A percentile compares a stretch with the other conserved stretches of the same genome.
Conservation (phyloP, 2,329 filamentous ascomycete species). For the Penicillium italicum region DNA sequence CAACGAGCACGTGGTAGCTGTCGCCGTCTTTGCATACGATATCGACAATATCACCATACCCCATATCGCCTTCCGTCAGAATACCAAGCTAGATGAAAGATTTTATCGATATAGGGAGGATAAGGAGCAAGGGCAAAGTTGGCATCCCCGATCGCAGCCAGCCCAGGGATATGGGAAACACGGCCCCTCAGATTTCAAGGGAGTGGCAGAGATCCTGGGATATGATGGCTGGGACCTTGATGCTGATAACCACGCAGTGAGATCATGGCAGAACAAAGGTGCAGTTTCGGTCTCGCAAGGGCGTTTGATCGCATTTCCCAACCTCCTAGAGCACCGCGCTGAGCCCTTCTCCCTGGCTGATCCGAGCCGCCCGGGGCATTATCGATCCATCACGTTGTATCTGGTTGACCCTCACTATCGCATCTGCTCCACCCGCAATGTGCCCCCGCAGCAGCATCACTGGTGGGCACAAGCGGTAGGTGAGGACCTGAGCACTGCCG, state of each 20-base stretch:
- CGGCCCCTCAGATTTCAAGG: neutral
- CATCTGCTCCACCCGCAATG: constrained; percentile 1
- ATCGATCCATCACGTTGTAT: neutral
- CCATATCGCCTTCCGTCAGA: neutral
- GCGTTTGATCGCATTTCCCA: neutral
- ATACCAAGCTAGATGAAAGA: too few species aligned
- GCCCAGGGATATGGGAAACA: too few species aligned
- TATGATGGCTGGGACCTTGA: neutral
- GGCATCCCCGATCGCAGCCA: too few species aligned
- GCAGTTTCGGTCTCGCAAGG: neutral
- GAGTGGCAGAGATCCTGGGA: neutral
- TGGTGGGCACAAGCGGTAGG: neutral
- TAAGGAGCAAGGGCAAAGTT: too few species aligned
- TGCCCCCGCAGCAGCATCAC: constrained; percentile 1
- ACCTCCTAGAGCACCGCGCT: neutral
- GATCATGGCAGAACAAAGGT: neutral
- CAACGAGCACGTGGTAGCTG: neutral
- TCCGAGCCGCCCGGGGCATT: neutral
- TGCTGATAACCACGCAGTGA: neutral
- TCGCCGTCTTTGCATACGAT: neutral
- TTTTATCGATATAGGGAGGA: neutral
- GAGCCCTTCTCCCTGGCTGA: neutral
- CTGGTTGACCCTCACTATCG: constrained; percentile 3
- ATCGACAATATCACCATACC: neutral
- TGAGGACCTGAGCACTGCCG: too few species aligned